A percentile compares a stretch with the other conserved stretches of the same genome.
These are phyloP conservation scores for Globisporangium recalcitrans DNA, from an alignment of 352 stramenopile genomes.

Conservation along the genomic window DNA sequence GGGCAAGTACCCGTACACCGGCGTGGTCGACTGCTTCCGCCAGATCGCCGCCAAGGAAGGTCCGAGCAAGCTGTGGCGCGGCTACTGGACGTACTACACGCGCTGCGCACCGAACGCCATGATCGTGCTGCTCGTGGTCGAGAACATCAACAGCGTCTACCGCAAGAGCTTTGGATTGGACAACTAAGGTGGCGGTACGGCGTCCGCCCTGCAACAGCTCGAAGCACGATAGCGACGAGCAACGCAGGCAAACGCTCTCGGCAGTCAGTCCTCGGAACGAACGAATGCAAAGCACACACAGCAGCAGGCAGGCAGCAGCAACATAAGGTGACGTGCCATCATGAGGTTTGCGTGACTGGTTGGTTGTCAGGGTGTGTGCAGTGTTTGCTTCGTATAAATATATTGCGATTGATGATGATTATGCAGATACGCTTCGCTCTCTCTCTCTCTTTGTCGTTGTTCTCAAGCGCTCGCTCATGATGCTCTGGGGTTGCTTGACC, in stretches of 20 bases:
- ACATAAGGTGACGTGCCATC: not conserved
- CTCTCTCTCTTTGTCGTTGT: not conserved
- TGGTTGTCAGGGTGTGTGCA: not conserved
- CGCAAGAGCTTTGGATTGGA: constrained; percentile 53
- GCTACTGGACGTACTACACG: constrained; percentile 98
- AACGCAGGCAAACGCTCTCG: not conserved
- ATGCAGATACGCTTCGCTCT: not conserved
- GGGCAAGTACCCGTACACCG: constrained; percentile 92
- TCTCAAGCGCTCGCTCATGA: not conserved
- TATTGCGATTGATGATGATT: constrained; percentile 12
- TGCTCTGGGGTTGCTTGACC: not conserved
- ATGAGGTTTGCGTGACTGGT: not conserved
- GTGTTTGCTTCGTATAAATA: constrained; percentile 15
- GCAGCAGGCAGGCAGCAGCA: not conserved
- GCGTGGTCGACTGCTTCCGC: constrained; percentile 92
- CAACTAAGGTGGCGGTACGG: constrained; percentile 4
- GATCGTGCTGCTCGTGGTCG: constrained; percentile 98
- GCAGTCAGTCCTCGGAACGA: not conserved
- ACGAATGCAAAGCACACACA: not conserved
- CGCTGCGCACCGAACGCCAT: constrained; percentile 99
- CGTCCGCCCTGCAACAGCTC: not conserved
- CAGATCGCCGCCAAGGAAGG: constrained; percentile 96
- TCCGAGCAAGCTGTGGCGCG: constrained; percentile 93
- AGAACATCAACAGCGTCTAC: constrained; percentile 91
- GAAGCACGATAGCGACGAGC: not conserved